Percentiles rank a stretch among this genome's conserved stretches.
Evolutionary conservation across 23 red algal genomes (phyloP).

Genomic region (Chondrus crispus): DNA sequence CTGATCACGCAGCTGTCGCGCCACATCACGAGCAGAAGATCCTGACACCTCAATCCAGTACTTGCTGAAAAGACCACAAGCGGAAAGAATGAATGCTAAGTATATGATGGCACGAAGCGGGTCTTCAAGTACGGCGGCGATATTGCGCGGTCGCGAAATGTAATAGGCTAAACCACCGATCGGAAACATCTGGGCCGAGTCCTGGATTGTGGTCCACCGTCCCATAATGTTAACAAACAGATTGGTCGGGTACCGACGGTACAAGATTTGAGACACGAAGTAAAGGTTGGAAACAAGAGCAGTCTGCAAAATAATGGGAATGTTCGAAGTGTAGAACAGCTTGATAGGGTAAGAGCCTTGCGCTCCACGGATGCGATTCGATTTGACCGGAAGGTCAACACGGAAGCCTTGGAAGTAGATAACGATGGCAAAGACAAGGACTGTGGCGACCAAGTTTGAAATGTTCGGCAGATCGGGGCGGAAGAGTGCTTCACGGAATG

Average conservation of each 20-base stretch:
- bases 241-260: constrained; percentile 75
- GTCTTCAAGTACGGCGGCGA: constrained; percentile 64
- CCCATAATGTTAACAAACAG: constrained; percentile 88
- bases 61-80: constrained; percentile 92
- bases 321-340: constrained; percentile 99
- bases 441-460: constrained; percentile 92
- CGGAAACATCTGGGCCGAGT: constrained; percentile 84
- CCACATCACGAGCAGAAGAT: constrained; percentile 94
- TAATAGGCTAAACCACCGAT: constrained; percentile 97
- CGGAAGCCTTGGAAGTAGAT: constrained; percentile 99
- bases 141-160: constrained; percentile 89
- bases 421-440: constrained; percentile 93
- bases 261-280: constrained; percentile 96
- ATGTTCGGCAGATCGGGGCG: constrained; percentile 97
- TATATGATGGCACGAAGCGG: constrained; percentile 88
- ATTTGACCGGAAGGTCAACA: constrained; percentile 94
- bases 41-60: constrained; percentile 99
- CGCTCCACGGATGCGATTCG: constrained; percentile 78
- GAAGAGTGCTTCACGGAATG: constrained; percentile 92
- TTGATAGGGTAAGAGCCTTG: constrained; percentile 95
- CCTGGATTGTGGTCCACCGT: constrained; percentile 76
- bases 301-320: constrained; percentile 98
- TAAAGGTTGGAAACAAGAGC: constrained; percentile 99
- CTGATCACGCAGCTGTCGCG: constrained; percentile 91
- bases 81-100: constrained; percentile 85